A percentile compares a stretch with the other conserved stretches of the same genome.
Conservation (phyloP, 1,139 yeast species). For the Pichia sp. region DNA sequence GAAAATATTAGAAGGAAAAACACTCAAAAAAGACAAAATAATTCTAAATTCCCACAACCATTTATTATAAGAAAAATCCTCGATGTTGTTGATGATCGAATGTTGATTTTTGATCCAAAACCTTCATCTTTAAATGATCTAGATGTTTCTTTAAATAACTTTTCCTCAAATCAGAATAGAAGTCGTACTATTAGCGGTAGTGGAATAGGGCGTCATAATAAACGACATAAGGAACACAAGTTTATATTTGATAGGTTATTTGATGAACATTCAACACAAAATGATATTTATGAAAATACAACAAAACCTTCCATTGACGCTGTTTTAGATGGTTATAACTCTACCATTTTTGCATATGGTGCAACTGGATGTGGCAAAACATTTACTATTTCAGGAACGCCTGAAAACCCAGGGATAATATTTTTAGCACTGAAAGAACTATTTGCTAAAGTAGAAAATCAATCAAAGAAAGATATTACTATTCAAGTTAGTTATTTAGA, state of each 20-base stretch:
- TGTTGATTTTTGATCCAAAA: slow-evolving; percentile 88
- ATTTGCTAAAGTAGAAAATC: slow-evolving; percentile 51
- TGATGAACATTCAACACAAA: slow-evolving; percentile 58
- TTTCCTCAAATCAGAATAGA: slow-evolving; percentile 18
- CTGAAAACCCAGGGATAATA: slow-evolving; percentile 72
- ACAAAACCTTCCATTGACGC: slow-evolving; percentile 69
- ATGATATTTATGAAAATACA: slow-evolving; percentile 60
- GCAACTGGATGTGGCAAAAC: slow-evolving; percentile 99
- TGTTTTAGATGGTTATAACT: slow-evolving; percentile 77
- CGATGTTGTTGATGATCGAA: slow-evolving; percentile 79
- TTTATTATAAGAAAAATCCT: slow-evolving; percentile 55
- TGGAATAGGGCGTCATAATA: slow-evolving; percentile 24
- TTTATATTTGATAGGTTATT: slow-evolving; percentile 80
- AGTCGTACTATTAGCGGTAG: slow-evolving; percentile 14
- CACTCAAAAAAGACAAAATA: slow-evolving; percentile 2
- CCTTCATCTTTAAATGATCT: slow-evolving; percentile 60
- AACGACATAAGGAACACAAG: slow-evolving; percentile 67
- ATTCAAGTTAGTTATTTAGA: slow-evolving; percentile 72
- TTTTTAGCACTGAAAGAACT: slow-evolving; percentile 74
- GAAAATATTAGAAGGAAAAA: slow-evolving; percentile 2
- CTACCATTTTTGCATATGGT: slow-evolving; percentile 94
- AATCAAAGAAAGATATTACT: slow-evolving; percentile 44
- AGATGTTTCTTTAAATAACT: slow-evolving; percentile 31
- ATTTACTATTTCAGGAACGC: slow-evolving; percentile 77
- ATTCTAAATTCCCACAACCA: slow-evolving; percentile 1